phyloP scores from a whole-genome alignment of 768 basidiomycete species.

The Leucocoprinus birnbaumii region DNA sequence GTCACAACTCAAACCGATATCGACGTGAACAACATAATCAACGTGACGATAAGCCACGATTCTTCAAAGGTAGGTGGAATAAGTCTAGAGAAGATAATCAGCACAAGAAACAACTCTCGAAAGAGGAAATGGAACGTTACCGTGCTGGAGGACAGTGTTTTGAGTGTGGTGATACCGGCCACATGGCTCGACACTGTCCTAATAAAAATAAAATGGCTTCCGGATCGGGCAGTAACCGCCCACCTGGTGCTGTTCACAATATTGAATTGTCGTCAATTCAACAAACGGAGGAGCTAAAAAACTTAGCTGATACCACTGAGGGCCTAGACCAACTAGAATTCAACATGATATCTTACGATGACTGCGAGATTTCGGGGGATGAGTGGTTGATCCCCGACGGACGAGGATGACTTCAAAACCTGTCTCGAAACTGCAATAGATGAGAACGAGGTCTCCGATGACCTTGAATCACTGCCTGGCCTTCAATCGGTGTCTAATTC shows the following conservation, averaged over 20 bases:
- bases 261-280: conserved; percentile 9
- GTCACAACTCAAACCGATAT: no score
- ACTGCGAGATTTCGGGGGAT: no score
- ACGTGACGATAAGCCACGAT: no score
- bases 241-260: conserved; percentile 14
- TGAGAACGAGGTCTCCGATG: no score
- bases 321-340: conserved; percentile 10
- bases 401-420: no score
- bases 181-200: conserved; percentile 27
- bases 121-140: conserved; percentile 12
- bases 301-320: conserved; percentile 14
- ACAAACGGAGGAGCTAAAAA: neutral
- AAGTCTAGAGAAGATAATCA: no score
- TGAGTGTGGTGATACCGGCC: conserved; percentile 22
- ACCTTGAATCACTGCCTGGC: no score
- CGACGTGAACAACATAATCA: no score
- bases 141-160: conserved; percentile 23
- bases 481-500: no score
- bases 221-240: conserved; percentile 7
- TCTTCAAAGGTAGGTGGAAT: neutral
- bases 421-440: no score
- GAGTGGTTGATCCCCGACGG: no score
- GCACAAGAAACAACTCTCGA: neutral
- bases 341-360: no score
- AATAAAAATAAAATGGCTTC: conserved; percentile 14